Evolutionary conservation across 768 basidiomycete species (phyloP).

Genomic region (Epithele typhae): DNA sequence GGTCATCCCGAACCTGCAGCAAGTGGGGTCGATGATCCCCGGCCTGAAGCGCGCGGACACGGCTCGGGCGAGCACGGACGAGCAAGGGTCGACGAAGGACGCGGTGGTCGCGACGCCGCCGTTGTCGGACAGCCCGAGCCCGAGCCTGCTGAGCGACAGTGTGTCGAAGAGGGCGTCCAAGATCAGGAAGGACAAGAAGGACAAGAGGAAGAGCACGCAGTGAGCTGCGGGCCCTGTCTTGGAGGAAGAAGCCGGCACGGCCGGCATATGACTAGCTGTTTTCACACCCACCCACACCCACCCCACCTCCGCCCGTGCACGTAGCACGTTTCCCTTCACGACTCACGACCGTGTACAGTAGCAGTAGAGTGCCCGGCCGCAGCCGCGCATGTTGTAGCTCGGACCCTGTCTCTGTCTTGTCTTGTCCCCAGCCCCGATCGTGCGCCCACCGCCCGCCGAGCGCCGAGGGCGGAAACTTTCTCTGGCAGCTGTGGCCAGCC

Average conservation of each 20-base stretch:
- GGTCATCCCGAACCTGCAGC: conserved; percentile 39
- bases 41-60: conserved; percentile 49
- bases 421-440: too few relatives aligned
- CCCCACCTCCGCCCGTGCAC: background rate
- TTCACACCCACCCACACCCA: background rate
- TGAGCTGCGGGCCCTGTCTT: conserved; percentile 12
- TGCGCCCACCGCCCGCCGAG: too few relatives aligned
- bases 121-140: conserved; percentile 59
- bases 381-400: too few relatives aligned
- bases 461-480: background rate
- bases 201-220: conserved; percentile 50
- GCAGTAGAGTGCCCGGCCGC: conserved; percentile 9
- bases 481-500: conserved; percentile 6
- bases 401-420: too few relatives aligned
- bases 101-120: conserved; percentile 25
- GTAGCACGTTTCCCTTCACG: background rate
- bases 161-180: conserved; percentile 45
- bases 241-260: too few relatives aligned
- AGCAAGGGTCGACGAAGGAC: conserved; percentile 13
- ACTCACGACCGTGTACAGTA: conserved; percentile 13
- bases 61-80: conserved; percentile 30
- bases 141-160: conserved; percentile 48
- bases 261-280: background rate
- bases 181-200: conserved; percentile 57
- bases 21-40: conserved; percentile 38